phyloP scores from a whole-genome alignment of 495 filamentous ascomycete species.

The Margaritispora aquatica region DNA sequence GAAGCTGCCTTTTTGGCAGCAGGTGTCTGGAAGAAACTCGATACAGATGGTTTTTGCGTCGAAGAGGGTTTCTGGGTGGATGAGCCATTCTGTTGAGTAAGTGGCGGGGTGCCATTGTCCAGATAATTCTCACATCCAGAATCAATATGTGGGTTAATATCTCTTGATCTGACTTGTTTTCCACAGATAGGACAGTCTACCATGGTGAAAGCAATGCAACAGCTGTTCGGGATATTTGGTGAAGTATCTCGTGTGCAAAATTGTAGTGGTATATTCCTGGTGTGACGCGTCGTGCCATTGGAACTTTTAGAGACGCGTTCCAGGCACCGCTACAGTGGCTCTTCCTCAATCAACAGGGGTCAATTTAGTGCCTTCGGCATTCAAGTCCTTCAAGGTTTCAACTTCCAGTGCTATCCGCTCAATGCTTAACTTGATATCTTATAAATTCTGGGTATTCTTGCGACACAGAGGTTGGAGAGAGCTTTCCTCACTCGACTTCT shows the following conservation, averaged over 20 bases:
- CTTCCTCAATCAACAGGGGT: too few relatives aligned
- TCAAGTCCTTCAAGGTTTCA: neutral
- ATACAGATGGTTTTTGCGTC: slow-evolving; percentile 36
- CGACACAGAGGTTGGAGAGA: too few relatives aligned
- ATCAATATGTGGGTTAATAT: slow-evolving; percentile 92
- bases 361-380: too few relatives aligned
- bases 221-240: neutral
- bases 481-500: too few relatives aligned
- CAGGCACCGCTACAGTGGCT: neutral
- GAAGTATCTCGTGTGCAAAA: neutral
- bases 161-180: slow-evolving; percentile 61
- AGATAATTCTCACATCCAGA: slow-evolving; percentile 65
- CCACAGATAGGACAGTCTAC: slow-evolving; percentile 86
- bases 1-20: slow-evolving; percentile 46
- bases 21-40: slow-evolving; percentile 74
- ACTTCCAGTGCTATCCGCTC: neutral
- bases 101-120: slow-evolving; percentile 30
- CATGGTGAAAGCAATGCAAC: slow-evolving; percentile 38
- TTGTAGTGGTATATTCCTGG: neutral
- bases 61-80: slow-evolving; percentile 33
- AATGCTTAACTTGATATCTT: too few relatives aligned
- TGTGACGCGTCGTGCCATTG: neutral
- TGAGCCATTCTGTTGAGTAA: slow-evolving; percentile 39
- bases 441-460: too few relatives aligned
- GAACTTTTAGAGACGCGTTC: neutral